Evolutionary conservation across 768 basidiomycete species (phyloP).

Genomic region (Hydnum rufescens): DNA sequence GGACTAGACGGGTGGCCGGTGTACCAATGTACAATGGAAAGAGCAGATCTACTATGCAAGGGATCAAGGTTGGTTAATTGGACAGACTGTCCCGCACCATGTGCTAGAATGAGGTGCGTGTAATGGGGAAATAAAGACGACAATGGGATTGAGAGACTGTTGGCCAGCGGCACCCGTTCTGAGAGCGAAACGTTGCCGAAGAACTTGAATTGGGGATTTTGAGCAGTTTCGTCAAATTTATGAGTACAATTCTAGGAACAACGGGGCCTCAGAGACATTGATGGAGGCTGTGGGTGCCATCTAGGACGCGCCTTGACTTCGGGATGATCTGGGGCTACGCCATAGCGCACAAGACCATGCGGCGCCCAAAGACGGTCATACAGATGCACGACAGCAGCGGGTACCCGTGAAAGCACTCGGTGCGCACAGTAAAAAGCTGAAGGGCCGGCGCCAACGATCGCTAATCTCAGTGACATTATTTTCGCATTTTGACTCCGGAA

Average conservation of each 20-base stretch:
- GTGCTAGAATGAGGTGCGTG: constrained; percentile 69
- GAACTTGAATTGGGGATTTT: constrained; percentile 67
- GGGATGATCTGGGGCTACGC: constrained; percentile 95
- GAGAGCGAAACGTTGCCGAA: constrained; percentile 62
- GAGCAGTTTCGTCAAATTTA: constrained; percentile 71
- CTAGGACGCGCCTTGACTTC: constrained; percentile 81
- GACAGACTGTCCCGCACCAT: constrained; percentile 50
- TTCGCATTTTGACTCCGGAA: too few relatives aligned
- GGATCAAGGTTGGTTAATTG: constrained; percentile 26
- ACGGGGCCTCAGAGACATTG: not conserved
- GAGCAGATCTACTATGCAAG: constrained; percentile 42
- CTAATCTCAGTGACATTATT: too few relatives aligned
- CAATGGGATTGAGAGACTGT: constrained; percentile 40
- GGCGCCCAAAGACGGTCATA: constrained; percentile 89
- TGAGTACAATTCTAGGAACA: constrained; percentile 74
- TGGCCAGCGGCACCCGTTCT: constrained; percentile 15
- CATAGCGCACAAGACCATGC: constrained; percentile 86
- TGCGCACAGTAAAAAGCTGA: constrained; percentile 94
- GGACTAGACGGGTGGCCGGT: constrained; percentile 56
- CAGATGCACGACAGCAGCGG: constrained; percentile 49
- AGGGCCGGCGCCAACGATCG: constrained; percentile 84
- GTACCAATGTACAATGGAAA: constrained; percentile 89
- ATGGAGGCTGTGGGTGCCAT: not conserved
- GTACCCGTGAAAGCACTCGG: constrained; percentile 48
- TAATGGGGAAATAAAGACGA: constrained; percentile 46